Evolutionary conservation across 2,329 filamentous ascomycete genomes (phyloP).

Genomic region (Neurospora crassa): DNA sequence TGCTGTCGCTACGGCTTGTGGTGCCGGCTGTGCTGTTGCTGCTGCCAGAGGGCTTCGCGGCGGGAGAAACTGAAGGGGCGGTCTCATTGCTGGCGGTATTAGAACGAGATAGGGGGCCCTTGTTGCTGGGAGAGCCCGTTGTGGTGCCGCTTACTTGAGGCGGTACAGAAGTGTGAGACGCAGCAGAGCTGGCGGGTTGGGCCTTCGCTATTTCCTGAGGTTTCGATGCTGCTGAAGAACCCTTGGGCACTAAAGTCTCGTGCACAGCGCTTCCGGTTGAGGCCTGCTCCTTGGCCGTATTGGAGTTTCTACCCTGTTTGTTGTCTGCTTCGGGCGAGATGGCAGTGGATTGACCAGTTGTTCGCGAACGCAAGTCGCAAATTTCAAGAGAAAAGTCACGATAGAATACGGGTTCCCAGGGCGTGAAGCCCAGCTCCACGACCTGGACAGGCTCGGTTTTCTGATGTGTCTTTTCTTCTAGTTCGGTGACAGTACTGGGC

Average conservation of each 20-base stretch:
- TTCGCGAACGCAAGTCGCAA: slow-evolving; percentile 19
- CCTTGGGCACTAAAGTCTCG: slow-evolving; percentile 3
- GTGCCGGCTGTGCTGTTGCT: background rate
- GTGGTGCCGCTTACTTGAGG: slow-evolving; percentile 3
- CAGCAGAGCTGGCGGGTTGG: slow-evolving; percentile 4
- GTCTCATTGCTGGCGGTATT: background rate
- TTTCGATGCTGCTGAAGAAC: slow-evolving; percentile 3
- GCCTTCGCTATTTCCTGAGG: slow-evolving; percentile 2
- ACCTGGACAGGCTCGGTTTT: background rate
- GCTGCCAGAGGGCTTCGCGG: slow-evolving; percentile 2
- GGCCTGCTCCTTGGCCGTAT: slow-evolving; percentile 5
- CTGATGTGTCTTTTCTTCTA: background rate
- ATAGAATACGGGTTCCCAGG: slow-evolving; percentile 18
- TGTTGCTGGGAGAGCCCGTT: slow-evolving; percentile 2
- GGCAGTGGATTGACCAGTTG: slow-evolving; percentile 16
- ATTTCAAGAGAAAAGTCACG: slow-evolving; percentile 11
- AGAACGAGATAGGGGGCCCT: slow-evolving; percentile 3
- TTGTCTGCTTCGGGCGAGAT: slow-evolving; percentile 9
- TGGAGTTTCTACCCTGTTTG: slow-evolving; percentile 1
- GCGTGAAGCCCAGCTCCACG: slow-evolving; percentile 17
- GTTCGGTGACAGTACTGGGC: slow-evolving; percentile 1
- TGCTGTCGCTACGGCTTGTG: background rate
- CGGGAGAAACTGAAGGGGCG: slow-evolving; percentile 2
- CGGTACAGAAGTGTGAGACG: background rate
- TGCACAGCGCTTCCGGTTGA: slow-evolving; percentile 4